Base-by-base conservation (phyloP, 1,139 yeast genomes). In the Candida sp. region DNA sequence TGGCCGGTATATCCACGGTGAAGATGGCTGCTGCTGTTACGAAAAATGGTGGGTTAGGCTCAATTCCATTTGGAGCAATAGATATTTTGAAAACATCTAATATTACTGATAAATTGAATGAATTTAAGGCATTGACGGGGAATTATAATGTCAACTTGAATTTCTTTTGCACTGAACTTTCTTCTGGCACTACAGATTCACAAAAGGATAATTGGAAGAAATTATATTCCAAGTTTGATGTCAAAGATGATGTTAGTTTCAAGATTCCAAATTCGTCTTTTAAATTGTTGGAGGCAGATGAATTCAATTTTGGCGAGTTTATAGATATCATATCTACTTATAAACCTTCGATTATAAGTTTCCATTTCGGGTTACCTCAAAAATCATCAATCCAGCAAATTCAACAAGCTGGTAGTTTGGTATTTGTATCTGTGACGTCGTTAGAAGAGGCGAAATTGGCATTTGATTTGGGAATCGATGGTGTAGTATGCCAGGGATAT, bases 1-100 rank as follows among this genome's bases (percentile, higher is more conserved):
- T 77, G 82, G 81, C 81, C 0, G 81, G 81, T 1, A 65, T 75
- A 2, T 62, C 73, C 22, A 74, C 78, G 0, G 58, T 66, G 1
- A 58, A 59, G 29, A 52, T 77, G 45, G 77, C 79, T 0, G 63
- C 73, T 1, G 58, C 56, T 1, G 68, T 74, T 1, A 57, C 68
- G 1, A 55, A 56, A 4, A 45, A 49, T 19, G 82, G 82, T 0
- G 81, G 71, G 1, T 43, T 77, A 19, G 82, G 80, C 0, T 69
- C 81, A 1, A 44, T 77, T 2, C 73, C 81, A 1, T 53, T 75
- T 34, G 75, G 76, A 1, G 53, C 62, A 35, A 48, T 63, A 43
- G 62, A 63, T 47, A 57, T 70, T 15, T 46, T 50, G 11, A 49
- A 50, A 15, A 54, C 49, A n/a, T 19, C 35, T 4, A 44, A 46